phyloP scores from a whole-genome alignment of 2,329 filamentous ascomycete species.

The Chaetomium globosum region DNA sequence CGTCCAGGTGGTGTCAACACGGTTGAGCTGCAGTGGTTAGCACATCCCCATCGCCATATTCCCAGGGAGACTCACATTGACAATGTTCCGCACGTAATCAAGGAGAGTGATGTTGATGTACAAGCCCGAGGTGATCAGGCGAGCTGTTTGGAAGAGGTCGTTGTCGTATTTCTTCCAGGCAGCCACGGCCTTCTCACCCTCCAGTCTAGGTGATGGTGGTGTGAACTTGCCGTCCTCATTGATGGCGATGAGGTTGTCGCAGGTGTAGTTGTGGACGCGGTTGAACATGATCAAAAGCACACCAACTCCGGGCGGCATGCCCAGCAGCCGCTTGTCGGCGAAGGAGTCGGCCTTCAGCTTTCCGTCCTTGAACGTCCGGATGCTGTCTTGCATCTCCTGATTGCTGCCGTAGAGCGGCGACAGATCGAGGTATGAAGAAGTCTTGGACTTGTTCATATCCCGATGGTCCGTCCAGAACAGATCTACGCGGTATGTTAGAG shows the following conservation, averaged over 20 bases:
- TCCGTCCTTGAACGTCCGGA: conserved; percentile 71
- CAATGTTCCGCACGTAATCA: conserved; percentile 72
- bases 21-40: conserved; percentile 52
- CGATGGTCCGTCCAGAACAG: conserved; percentile 69
- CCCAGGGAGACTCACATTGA: conserved; percentile 29
- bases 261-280: conserved; percentile 85
- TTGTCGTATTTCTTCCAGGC: conserved; percentile 73
- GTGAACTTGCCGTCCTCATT: conserved; percentile 82
- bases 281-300: conserved; percentile 78
- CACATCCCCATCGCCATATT: too few species aligned
- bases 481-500: conserved; percentile 45
- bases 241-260: conserved; percentile 76
- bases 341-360: conserved; percentile 73
- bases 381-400: conserved; percentile 64
- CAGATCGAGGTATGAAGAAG: conserved; percentile 72
- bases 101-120: conserved; percentile 79
- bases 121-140: conserved; percentile 72
- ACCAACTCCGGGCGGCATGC: conserved; percentile 71
- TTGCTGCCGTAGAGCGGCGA: conserved; percentile 72
- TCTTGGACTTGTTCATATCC: conserved; percentile 64
- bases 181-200: conserved; percentile 52
- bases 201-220: conserved; percentile 57
- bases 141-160: conserved; percentile 76
- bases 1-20: conserved; percentile 76
- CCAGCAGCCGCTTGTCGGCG: conserved; percentile 69